Percentiles rank a stretch among this genome's conserved stretches.
Evolutionary conservation across 352 stramenopile genomes (phyloP).

Genomic region (Phytophthora meadii): DNA sequence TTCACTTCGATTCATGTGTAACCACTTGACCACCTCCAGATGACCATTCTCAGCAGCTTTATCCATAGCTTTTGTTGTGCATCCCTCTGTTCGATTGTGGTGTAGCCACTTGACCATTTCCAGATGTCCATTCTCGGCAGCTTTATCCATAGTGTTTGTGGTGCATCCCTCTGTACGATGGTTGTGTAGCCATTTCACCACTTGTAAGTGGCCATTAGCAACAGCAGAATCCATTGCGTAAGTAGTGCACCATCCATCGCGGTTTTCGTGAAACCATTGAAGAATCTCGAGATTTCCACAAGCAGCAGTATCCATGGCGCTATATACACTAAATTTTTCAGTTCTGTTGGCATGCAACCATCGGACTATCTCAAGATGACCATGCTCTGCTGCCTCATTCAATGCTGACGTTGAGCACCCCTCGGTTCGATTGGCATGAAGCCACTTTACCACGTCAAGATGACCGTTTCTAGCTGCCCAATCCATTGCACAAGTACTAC

Average conservation of each 20-base stretch:
- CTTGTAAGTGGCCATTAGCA: neutral
- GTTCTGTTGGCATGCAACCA: slow-evolving; percentile 7
- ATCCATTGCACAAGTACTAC: neutral
- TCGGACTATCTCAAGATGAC: neutral
- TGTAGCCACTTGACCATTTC: slow-evolving; percentile 10
- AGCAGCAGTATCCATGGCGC: slow-evolving; percentile 4
- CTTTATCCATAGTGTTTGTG: slow-evolving; percentile 4
- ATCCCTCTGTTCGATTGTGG: neutral
- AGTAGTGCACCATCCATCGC: neutral
- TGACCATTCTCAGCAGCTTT: neutral
- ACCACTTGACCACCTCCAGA: slow-evolving; percentile 12
- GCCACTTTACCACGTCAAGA: slow-evolving; percentile 7
- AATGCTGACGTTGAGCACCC: neutral
- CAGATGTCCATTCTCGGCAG: neutral
- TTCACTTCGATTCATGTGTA: slow-evolving; percentile 14
- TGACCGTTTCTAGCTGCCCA: neutral
- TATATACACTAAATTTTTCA: neutral
- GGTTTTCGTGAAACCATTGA: slow-evolving; percentile 11
- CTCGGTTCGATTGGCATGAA: slow-evolving; percentile 5
- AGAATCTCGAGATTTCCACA: neutral
- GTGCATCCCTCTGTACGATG: slow-evolving; percentile 6
- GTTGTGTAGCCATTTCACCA: slow-evolving; percentile 5
- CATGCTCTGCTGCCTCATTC: neutral
- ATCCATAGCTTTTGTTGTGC: slow-evolving; percentile 13
- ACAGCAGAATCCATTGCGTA: slow-evolving; percentile 1